Base-by-base conservation (phyloP, 2,329 filamentous ascomycete genomes). In the Macrophomina phaseolina region DNA sequence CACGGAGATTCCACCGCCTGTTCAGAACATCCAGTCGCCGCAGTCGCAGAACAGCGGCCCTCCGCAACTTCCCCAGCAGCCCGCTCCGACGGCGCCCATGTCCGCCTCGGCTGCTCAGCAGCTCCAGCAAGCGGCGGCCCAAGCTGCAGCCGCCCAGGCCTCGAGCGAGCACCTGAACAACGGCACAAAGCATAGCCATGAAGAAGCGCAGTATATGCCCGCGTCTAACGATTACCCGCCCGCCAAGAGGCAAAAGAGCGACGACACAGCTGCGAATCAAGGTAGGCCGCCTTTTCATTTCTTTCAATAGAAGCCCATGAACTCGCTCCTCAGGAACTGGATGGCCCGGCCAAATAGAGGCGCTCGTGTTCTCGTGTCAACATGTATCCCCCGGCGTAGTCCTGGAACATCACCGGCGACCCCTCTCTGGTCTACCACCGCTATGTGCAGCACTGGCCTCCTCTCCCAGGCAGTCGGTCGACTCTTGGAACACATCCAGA, bases 71-170 rank as follows among this genome's bases (percentile, higher is more conserved):
- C 11, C 23, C 28, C 56, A 55, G 30, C 38, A 42, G 30, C 62
- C 61, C 11, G 65, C 73, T 30, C 64, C 68, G n/a, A 73, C 71
- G n/a, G 73, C 78, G 12, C 72, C 75, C 6, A 76, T 81, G 74
- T 76, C 70, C 9, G 67, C 70, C 34, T 69, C 73, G 7, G 63
- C 63, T 16, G 63, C 63, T 11, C 49, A 55, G 23, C 63, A 65
- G 30, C 63, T 65, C 63, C 63, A 65, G 51, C 49, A 55, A 18
- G 63, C 63, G 34, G 61, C 61, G 12, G 46, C 61, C 78, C 68
- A 77, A 69, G 67, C 71, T 73, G 42, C 73, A 5, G 77, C 78
- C 4, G 78, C 72, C 6, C 70, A 72, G 52, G 71, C 70, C 11
- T 58, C 66, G 5, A 49, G 36, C 12, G 51, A 53, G 5, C 53